A percentile compares a stretch with the other conserved stretches of the same genome.
Conservation (phyloP, 2,329 filamentous ascomycete species). For the Alternaria ventricosa region DNA sequence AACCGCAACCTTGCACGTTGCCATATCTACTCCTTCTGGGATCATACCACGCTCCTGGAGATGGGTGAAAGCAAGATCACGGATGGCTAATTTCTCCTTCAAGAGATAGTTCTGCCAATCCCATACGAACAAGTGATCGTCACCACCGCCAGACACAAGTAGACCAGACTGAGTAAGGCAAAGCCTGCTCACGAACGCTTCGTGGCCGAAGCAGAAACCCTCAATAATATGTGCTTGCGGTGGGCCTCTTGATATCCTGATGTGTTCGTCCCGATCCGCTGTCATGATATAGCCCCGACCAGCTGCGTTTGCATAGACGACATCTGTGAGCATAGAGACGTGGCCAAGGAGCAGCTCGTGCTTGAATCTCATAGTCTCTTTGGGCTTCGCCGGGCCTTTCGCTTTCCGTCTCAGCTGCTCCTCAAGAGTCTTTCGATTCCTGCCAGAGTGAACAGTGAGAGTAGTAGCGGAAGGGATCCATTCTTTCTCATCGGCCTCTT, state of each 20-base stretch:
- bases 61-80: constrained; percentile 30
- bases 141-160: constrained; percentile 86
- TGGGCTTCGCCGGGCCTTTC: constrained; percentile 53
- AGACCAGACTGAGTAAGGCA: constrained; percentile 69
- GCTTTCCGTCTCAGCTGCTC: constrained; percentile 60
- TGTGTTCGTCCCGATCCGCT: constrained; percentile 79
- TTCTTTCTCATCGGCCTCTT: constrained; percentile 38
- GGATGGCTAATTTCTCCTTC: constrained; percentile 59
- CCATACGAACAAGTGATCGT: constrained; percentile 80
- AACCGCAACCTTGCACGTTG: constrained; percentile 53
- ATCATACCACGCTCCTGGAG: constrained; percentile 25
- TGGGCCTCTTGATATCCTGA: constrained; percentile 81
- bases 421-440: constrained; percentile 64
- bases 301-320: constrained; percentile 62
- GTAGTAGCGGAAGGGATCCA: constrained; percentile 62
- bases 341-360: constrained; percentile 85
- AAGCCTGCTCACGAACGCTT: constrained; percentile 80
- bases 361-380: constrained; percentile 67
- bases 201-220: constrained; percentile 86
- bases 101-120: constrained; percentile 71
- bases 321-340: constrained; percentile 89
- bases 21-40: constrained; percentile 12
- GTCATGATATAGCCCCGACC: constrained; percentile 69
- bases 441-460: constrained; percentile 67
- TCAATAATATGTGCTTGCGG: constrained; percentile 90